These are phyloP conservation scores for Coemansia asiatica DNA, from an alignment of 192 early-diverging fungal genomes.

Conservation along the genomic window DNA sequence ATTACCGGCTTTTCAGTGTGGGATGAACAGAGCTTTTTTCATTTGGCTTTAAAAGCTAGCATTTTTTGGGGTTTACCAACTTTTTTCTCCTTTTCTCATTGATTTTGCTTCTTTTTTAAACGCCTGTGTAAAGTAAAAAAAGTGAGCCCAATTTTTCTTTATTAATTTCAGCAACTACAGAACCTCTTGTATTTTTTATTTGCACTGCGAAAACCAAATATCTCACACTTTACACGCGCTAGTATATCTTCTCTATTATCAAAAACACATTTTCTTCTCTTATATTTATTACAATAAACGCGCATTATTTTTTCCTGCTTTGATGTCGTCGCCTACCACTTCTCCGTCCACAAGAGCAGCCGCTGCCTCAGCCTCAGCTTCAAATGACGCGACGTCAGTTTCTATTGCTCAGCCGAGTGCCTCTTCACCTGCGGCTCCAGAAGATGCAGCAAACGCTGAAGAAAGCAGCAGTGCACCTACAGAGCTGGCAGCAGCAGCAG, in stretches of 20 bases:
- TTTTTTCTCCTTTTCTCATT: constrained; percentile 1
- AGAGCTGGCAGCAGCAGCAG: neutral
- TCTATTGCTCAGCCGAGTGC: neutral
- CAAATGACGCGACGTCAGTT: neutral
- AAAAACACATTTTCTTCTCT: neutral
- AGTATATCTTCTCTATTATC: neutral
- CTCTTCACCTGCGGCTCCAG: constrained; percentile 3
- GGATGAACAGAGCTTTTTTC: too few species aligned
- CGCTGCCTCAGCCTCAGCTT: neutral
- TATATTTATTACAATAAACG: neutral
- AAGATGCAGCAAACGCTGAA: neutral
- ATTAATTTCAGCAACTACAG: too few species aligned
- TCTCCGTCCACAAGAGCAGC: neutral
- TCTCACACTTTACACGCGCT: neutral
- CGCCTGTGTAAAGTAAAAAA: neutral
- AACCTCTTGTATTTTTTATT: neutral
- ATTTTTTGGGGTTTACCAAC: constrained; percentile 9
- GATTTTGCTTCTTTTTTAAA: neutral
- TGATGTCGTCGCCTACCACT: neutral
- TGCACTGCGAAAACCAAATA: neutral
- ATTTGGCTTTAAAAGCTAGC: too few species aligned
- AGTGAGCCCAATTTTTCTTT: too few species aligned
- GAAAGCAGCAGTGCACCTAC: constrained; percentile 1
- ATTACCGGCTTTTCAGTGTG: neutral
- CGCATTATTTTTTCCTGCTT: neutral